phyloP scores from a whole-genome alignment of 768 basidiomycete genomes.

The Filobasidium floriforme region DNA sequence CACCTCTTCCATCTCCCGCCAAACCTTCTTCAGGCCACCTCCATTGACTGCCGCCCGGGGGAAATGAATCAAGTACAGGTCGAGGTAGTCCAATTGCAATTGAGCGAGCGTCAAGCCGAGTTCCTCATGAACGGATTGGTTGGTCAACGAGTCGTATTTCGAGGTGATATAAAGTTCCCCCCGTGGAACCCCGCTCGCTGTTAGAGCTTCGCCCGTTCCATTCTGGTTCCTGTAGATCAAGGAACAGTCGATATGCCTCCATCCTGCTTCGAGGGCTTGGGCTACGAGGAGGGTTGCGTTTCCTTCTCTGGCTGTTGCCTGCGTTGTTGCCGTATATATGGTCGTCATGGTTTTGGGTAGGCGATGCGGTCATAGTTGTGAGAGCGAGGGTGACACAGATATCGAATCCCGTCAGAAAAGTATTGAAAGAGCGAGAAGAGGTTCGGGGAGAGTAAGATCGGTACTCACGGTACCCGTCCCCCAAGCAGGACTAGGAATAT shows the following conservation, averaged over 20 bases:
- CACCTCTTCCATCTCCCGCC: conserved; percentile 67
- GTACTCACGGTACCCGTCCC: conserved; percentile 7
- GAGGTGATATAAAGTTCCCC: conserved; percentile 70
- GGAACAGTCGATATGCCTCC: conserved; percentile 56
- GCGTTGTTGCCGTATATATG: background rate
- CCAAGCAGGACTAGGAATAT: conserved; percentile 16
- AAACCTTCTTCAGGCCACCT: conserved; percentile 53
- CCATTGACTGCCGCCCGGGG: conserved; percentile 69
- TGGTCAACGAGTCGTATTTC: conserved; percentile 52
- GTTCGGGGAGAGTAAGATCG: too few relatives aligned
- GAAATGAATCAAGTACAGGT: conserved; percentile 64
- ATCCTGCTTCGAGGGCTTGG: conserved; percentile 63
- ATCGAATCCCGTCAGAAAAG: too few relatives aligned
- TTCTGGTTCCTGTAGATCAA: conserved; percentile 70
- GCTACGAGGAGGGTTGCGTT: background rate
- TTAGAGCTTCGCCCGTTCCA: conserved; percentile 76
- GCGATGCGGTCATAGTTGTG: too few relatives aligned
- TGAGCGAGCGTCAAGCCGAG: conserved; percentile 61
- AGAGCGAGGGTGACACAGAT: conserved; percentile 2
- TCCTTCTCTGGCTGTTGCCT: conserved; percentile 8
- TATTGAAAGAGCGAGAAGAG: too few relatives aligned
- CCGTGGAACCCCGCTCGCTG: conserved; percentile 64
- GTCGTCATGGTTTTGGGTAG: conserved; percentile 4
- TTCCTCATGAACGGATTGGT: conserved; percentile 54
- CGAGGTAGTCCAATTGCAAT: conserved; percentile 68